Evolutionary conservation across 2,329 filamentous ascomycete species (phyloP).

Genomic region (Fusarium oxysporum): DNA sequence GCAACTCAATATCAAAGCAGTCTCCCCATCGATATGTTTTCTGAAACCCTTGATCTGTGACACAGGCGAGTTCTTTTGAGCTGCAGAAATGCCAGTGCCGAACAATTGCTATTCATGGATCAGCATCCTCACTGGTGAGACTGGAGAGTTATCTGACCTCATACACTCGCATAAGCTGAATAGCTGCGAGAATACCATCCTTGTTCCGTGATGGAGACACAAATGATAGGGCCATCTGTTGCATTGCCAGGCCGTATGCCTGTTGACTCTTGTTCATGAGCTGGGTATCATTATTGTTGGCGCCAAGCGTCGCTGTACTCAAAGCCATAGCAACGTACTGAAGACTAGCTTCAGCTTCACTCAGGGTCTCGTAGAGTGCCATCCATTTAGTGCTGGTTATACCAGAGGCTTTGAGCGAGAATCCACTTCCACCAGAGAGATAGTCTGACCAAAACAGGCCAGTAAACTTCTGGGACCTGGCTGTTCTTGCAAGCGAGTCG

Average conservation of each 20-base stretch:
- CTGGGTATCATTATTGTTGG: not conserved
- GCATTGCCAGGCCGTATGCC: slow-evolving; percentile 8
- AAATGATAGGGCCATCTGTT: slow-evolving; percentile 17
- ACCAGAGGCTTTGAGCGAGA: not conserved
- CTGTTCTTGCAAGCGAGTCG: slow-evolving; percentile 1
- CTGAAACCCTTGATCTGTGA: slow-evolving; percentile 1
- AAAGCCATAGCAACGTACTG: slow-evolving; percentile 20
- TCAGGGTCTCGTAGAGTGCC: not conserved
- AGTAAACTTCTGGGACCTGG: slow-evolving; percentile 12
- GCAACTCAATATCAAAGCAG: slow-evolving; percentile 1
- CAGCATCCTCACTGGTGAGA: too few relatives aligned
- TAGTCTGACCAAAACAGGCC: slow-evolving; percentile 24
- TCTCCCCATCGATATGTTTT: slow-evolving; percentile 17
- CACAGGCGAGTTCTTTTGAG: not conserved
- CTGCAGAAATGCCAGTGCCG: not conserved
- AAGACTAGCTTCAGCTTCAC: not conserved
- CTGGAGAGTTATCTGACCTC: not conserved
- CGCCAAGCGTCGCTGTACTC: slow-evolving; percentile 9
- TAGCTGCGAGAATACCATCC: slow-evolving; percentile 2
- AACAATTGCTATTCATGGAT: too few relatives aligned
- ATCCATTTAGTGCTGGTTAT: slow-evolving; percentile 11
- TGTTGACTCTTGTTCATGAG: slow-evolving; percentile 10
- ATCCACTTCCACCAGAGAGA: slow-evolving; percentile 7
- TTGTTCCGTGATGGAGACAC: not conserved
- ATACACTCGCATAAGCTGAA: slow-evolving; percentile 20